Evolutionary conservation across 2,329 filamentous ascomycete genomes (phyloP).

Genomic region (Colletotrichum sublineola): DNA sequence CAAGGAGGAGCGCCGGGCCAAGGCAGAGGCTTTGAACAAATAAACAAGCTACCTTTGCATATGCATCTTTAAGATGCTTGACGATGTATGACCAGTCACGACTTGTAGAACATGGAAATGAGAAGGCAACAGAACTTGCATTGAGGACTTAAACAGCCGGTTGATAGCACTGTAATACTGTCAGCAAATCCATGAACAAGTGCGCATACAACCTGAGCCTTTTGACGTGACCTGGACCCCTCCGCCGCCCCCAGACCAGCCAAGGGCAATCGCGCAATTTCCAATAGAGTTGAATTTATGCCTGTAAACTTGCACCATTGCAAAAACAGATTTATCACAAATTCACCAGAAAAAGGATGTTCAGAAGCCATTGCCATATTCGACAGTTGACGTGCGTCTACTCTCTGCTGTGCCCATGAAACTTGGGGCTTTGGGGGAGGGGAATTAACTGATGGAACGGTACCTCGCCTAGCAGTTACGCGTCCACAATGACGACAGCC

Average conservation of each 20-base stretch:
- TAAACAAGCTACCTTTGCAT: slow-evolving; percentile 42
- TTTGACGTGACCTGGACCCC: not conserved
- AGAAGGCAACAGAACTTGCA: not conserved
- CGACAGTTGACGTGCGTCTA: not conserved
- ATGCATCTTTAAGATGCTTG: slow-evolving; percentile 9
- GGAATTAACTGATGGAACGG: not conserved
- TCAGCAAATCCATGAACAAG: slow-evolving; percentile 28
- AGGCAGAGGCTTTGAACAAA: slow-evolving; percentile 76
- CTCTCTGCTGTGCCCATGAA: not conserved
- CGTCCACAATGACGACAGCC: slow-evolving; percentile 41
- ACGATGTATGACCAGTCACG: slow-evolving; percentile 33
- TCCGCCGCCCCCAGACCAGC: not conserved
- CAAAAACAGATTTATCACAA: not conserved
- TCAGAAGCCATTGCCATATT: not conserved
- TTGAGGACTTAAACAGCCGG: slow-evolving; percentile 13
- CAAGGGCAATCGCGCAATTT: not conserved
- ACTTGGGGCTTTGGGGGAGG: not conserved
- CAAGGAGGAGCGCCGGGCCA: slow-evolving; percentile 77
- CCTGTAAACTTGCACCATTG: not conserved
- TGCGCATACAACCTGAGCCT: slow-evolving; percentile 6
- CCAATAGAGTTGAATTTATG: not conserved
- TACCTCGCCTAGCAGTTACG: not conserved
- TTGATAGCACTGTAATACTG: slow-evolving; percentile 25
- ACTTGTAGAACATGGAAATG: slow-evolving; percentile 23
- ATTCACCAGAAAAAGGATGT: not conserved